phyloP scores from a whole-genome alignment of 73 alveolate genomes.

The Paramecium caudatum region DNA sequence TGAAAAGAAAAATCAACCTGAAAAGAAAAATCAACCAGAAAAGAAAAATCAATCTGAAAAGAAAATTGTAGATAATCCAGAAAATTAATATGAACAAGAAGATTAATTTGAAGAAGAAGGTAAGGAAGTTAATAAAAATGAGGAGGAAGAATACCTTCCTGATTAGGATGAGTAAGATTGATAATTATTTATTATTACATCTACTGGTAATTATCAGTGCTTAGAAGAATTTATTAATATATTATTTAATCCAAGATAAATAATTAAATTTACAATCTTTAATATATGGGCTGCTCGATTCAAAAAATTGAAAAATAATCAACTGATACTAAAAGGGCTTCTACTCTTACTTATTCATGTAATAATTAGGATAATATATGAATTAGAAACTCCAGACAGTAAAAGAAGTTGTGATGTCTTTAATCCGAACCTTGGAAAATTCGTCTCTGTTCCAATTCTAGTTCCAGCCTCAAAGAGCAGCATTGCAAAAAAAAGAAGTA shows the following conservation, averaged over 20 bases:
- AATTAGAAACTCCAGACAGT: not conserved
- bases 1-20: not conserved
- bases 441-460: constrained; percentile 10
- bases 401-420: constrained; percentile 4
- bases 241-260: not conserved
- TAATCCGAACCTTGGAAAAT: constrained; percentile 35
- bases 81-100: not conserved
- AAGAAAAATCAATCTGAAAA: not conserved
- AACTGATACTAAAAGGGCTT: not conserved
- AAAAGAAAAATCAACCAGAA: not conserved
- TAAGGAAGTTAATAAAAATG: not conserved
- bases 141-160: not conserved
- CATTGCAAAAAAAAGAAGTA: not conserved
- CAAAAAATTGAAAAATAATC: not conserved
- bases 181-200: not conserved
- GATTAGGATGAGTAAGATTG: constrained; percentile 22
- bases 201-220: not conserved
- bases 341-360: not conserved
- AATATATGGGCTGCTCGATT: constrained; percentile 5
- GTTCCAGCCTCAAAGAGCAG: constrained; percentile 37
- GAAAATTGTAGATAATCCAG: too few species aligned
- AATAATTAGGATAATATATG: not conserved
- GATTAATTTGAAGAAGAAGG: not conserved
- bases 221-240: too few species aligned
- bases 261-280: not conserved